Evolutionary conservation across 768 basidiomycete species (phyloP).

Genomic region (Tylopilus intermedius): DNA sequence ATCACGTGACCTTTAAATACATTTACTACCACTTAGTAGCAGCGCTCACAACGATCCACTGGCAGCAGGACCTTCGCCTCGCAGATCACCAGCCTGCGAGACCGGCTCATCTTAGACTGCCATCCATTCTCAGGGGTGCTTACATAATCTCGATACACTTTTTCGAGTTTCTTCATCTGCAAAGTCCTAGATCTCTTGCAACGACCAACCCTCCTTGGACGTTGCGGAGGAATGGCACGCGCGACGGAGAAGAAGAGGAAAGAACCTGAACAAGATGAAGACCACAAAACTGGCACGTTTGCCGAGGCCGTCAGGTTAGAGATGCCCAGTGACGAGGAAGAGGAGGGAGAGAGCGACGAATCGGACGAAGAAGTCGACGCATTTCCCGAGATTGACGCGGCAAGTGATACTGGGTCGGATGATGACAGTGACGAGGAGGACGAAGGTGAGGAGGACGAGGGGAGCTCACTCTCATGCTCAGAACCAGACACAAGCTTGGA

Average conservation of each 20-base stretch:
- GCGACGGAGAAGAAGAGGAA: conserved; percentile 55
- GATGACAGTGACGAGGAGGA: conserved; percentile 32
- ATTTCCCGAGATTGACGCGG: conserved; percentile 64
- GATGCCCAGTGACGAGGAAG: conserved; percentile 65
- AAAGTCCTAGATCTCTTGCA: neutral
- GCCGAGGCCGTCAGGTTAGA: conserved; percentile 49
- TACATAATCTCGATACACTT: conserved; percentile 15
- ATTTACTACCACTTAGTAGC: too few relatives aligned
- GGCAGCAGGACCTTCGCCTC: too few relatives aligned
- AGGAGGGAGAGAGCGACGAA: conserved; percentile 23
- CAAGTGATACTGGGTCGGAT: conserved; percentile 38
- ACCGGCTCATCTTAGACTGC: too few relatives aligned
- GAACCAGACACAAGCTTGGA: conserved; percentile 39
- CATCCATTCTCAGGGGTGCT: conserved; percentile 6
- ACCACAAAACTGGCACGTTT: conserved; percentile 26
- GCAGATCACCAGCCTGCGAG: too few relatives aligned
- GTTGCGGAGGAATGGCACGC: conserved; percentile 33
- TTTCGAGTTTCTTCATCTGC: conserved; percentile 1
- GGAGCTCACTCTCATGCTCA: conserved; percentile 31
- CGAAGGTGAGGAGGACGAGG: conserved; percentile 34
- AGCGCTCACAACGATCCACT: too few relatives aligned
- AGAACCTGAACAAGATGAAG: conserved; percentile 39
- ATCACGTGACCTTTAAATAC: neutral
- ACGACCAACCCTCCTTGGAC: conserved; percentile 7
- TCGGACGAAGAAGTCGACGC: conserved; percentile 62